phyloP scores from a whole-genome alignment of 1,139 yeast genomes.

The Geotrichum europaeum region DNA sequence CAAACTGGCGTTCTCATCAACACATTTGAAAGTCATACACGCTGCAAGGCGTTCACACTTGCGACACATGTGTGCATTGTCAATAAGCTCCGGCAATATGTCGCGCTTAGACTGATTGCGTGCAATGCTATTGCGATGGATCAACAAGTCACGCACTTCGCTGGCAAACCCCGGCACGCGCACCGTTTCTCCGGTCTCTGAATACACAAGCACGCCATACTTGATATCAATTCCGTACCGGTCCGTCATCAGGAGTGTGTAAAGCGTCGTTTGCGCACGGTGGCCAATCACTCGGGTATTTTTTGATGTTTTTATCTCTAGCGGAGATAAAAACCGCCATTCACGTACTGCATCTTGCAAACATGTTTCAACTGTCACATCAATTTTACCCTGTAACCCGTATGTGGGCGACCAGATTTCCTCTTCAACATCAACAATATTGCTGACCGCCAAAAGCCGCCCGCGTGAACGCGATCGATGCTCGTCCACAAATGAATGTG shows the following conservation, averaged over 20 bases:
- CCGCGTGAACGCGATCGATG: constrained; percentile 23
- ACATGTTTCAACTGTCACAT: constrained; percentile 69
- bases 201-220: constrained; percentile 67
- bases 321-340: constrained; percentile 47
- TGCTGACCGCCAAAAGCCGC: constrained; percentile 43
- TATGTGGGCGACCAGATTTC: constrained; percentile 85
- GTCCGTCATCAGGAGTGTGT: constrained; percentile 72
- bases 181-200: constrained; percentile 54
- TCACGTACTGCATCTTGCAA: constrained; percentile 5
- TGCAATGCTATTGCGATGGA: constrained; percentile 67
- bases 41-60: constrained; percentile 54
- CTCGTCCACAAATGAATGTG: constrained; percentile 24
- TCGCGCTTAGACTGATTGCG: constrained; percentile 43
- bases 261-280: constrained; percentile 83
- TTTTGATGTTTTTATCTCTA: constrained; percentile 85
- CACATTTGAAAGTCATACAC: constrained; percentile 43
- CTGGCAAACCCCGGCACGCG: constrained; percentile 37
- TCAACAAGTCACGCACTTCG: constrained; percentile 59
- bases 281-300: constrained; percentile 55
- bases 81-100: constrained; percentile 53
- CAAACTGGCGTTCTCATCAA: constrained; percentile 48
- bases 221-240: constrained; percentile 64
- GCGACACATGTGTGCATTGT: constrained; percentile 53
- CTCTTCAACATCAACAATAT: constrained; percentile 80
- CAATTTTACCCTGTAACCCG: constrained; percentile 86